A percentile compares a stretch with the other conserved stretches of the same genome.
Evolutionary conservation across 257 asterid genomes (phyloP).

Genomic region (Phtheirospermum japonicum): DNA sequence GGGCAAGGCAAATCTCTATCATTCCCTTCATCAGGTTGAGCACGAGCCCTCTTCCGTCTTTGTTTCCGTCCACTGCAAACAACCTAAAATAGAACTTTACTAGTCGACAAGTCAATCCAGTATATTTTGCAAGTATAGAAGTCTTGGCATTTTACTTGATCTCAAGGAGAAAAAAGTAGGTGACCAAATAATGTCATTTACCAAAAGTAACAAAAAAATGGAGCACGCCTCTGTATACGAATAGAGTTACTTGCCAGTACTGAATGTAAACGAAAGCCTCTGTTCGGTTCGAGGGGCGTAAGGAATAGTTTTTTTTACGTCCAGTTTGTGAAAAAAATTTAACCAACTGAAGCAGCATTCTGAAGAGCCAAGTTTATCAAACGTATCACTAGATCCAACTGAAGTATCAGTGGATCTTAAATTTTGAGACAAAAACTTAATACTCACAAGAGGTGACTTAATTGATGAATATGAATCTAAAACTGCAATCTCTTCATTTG

Average conservation of each 20-base stretch:
- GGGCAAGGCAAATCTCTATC: conserved; percentile 58
- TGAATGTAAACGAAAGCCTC: not conserved
- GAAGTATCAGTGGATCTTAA: not conserved
- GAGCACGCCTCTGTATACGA: not conserved
- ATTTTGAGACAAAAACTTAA: conserved; percentile 4
- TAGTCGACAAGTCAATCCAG: conserved; percentile 14
- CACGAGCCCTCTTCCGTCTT: conserved; percentile 58
- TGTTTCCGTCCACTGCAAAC: conserved; percentile 48
- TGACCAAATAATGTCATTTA: conserved; percentile 7
- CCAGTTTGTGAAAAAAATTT: too few species aligned
- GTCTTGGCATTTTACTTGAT: not conserved
- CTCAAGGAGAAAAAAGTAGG: not conserved
- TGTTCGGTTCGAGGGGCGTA: not conserved
- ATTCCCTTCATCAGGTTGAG: conserved; percentile 48
- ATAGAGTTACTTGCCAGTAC: not conserved
- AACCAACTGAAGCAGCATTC: too few species aligned
- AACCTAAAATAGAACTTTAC: conserved; percentile 46
- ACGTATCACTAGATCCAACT: not conserved
- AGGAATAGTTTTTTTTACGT: too few species aligned
- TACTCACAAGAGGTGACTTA: conserved; percentile 82
- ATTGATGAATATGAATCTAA: conserved; percentile 67
- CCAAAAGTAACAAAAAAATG: not conserved
- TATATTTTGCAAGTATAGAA: not conserved
- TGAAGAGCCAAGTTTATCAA: too few species aligned
- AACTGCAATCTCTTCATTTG: conserved; percentile 62